Base-by-base conservation (phyloP, 768 basidiomycete species). In the Psilocybe sp. region DNA sequence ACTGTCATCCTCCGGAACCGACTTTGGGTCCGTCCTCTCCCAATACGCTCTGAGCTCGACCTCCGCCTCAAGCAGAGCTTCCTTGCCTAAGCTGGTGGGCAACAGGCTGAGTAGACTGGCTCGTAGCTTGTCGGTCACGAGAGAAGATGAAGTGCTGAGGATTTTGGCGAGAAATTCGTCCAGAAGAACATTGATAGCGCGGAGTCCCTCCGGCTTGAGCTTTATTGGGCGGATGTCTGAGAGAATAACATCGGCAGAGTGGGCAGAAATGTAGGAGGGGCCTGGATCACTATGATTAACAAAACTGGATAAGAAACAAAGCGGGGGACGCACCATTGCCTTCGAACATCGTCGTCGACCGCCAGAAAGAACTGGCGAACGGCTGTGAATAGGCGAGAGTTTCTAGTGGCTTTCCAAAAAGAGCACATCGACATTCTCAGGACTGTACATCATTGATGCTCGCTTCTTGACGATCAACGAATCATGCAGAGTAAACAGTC, bases 181-280 rank as follows among this genome's bases (percentile, higher is more conserved):
- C 51, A 94, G 77, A 40, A 92, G 69, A 53, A 83, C 80, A 66
- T 94, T 94, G 72, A 93, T 80, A 52, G 80, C 78, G 51, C 73
- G 74, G 42, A 97, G 81, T n/a, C 90, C 87, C 46, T 92, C 84
- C 15, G 76, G 62, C 55, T 85, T 83, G 69, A 96, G 81, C 64
- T 84, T 87, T 57, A 91, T 94, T n/a, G 92, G 91, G 15, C 94
- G 85, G 48, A 95, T 82, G 60, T 98, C 94, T 52, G 90, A 92
- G 46, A 98, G 84, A 62, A 97, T 87, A 54, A 92, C 83, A 69
- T 96, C 92, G 40, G 93, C 92, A 32, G 91, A 92, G 56, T 84
- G 81, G 12, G 83, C 68, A 20, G 89, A 92, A 54, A 97, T 82
- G 69, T 92, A 98, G 46, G 72, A 76, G 2, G 90, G 88, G 47